phyloP scores from a whole-genome alignment of 495 filamentous ascomycete genomes.

The Aspergillus conjunctus region DNA sequence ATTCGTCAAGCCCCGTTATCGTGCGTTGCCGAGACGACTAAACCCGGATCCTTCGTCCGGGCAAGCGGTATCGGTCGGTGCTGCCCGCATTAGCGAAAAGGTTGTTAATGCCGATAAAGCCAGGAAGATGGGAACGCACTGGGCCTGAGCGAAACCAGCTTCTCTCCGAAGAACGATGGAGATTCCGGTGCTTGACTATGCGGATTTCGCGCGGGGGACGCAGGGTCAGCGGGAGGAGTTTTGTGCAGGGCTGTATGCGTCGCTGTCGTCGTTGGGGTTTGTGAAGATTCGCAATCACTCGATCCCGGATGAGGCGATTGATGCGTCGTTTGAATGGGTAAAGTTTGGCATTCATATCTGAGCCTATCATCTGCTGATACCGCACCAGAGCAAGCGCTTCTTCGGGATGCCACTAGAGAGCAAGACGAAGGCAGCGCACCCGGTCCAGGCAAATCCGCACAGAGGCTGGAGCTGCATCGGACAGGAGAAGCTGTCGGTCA shows the following conservation, averaged over 20 bases:
- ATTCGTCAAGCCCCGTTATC: background rate
- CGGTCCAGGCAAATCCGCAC: conserved; percentile 51
- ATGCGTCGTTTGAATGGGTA: conserved; percentile 31
- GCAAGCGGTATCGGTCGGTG: background rate
- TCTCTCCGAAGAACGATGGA: conserved; percentile 9
- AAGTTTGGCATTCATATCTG: background rate
- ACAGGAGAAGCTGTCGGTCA: conserved; percentile 60
- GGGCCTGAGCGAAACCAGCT: too few species aligned
- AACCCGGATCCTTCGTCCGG: background rate
- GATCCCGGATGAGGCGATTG: conserved; percentile 27
- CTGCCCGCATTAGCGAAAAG: background rate
- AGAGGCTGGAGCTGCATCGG: conserved; percentile 55
- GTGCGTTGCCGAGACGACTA: background rate
- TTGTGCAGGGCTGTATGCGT: background rate
- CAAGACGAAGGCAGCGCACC: conserved; percentile 58
- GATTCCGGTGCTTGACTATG: conserved; percentile 11
- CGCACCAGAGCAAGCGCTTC: conserved; percentile 30
- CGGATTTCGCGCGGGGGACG: conserved; percentile 4
- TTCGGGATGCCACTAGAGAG: conserved; percentile 44
- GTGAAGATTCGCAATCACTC: conserved; percentile 28
- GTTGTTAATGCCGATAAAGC: conserved; percentile 8
- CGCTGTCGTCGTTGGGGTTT: conserved; percentile 11
- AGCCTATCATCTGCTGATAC: conserved; percentile 2
- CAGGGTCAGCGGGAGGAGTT: conserved; percentile 11
- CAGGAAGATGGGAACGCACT: background rate